A percentile compares a stretch with the other conserved stretches of the same genome.
These are phyloP conservation scores for Avena insularis DNA, from an alignment of 176 grass and related monocot genomes.

Conservation along the genomic window DNA sequence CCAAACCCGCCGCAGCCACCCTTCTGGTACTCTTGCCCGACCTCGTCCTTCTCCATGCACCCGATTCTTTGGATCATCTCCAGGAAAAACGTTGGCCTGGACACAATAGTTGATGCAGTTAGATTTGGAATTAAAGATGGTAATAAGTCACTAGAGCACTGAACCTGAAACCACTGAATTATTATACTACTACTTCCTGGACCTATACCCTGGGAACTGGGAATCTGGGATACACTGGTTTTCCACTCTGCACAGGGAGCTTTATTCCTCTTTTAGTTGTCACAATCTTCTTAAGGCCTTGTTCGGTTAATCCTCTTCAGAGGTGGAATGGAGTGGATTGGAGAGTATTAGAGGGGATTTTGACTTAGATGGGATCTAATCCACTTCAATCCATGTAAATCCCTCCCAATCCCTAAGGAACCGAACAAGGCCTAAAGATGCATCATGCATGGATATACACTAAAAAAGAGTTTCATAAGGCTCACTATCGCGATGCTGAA, in stretches of 20 bases:
- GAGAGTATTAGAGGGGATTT: too few relatives aligned
- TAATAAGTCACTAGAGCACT: slow-evolving; percentile 4
- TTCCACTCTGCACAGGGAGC: neutral
- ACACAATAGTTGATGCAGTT: slow-evolving; percentile 27
- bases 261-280: slow-evolving; percentile 22
- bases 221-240: neutral
- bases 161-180: neutral
- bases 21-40: slow-evolving; percentile 78
- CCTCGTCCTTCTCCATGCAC: slow-evolving; percentile 76
- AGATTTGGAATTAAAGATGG: neutral
- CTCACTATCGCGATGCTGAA: neutral
- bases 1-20: slow-evolving; percentile 82
- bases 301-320: too few relatives aligned
- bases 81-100: slow-evolving; percentile 87
- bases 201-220: neutral
- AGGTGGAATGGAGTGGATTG: too few relatives aligned
- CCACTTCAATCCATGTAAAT: too few relatives aligned
- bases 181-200: neutral
- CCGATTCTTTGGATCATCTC: slow-evolving; percentile 94
- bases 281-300: neutral
- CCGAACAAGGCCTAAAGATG: neutral
- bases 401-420: too few relatives aligned
- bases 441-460: slow-evolving; percentile 25
- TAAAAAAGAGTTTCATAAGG: too few relatives aligned
- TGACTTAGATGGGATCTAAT: too few relatives aligned